phyloP scores from a whole-genome alignment of 257 asterid species.

The Nicotiana knightiana region DNA sequence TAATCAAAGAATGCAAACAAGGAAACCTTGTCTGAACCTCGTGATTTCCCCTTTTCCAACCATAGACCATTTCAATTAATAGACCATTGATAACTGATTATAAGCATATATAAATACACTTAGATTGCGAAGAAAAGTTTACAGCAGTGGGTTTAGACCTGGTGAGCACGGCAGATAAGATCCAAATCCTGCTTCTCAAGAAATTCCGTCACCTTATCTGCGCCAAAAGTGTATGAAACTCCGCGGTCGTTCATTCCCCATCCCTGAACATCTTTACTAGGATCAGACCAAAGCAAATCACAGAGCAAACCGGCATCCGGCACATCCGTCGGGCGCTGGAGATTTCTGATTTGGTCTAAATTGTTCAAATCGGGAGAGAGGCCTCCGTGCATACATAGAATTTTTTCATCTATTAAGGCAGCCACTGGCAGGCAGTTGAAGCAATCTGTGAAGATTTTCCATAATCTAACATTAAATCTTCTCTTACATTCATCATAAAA shows the following conservation, averaged over 20 bases:
- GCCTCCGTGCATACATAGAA: constrained; percentile 38
- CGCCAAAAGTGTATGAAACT: constrained; percentile 35
- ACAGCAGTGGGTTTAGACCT: constrained; percentile 20
- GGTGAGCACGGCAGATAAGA: constrained; percentile 37
- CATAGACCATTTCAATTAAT: neutral
- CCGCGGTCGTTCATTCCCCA: constrained; percentile 40
- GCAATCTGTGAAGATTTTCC: constrained; percentile 30
- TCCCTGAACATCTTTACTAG: constrained; percentile 33
- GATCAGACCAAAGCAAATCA: constrained; percentile 40
- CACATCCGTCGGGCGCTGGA: constrained; percentile 35
- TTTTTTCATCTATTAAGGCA: constrained; percentile 32
- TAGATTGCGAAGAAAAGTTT: neutral
- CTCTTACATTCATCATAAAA: constrained; percentile 36
- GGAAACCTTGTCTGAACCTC: neutral
- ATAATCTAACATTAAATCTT: constrained; percentile 26
- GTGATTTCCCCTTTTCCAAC: neutral
- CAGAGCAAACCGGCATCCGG: constrained; percentile 34
- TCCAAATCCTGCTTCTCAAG: constrained; percentile 30
- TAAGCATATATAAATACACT: neutral
- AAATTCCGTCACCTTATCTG: constrained; percentile 34
- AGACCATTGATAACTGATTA: neutral
- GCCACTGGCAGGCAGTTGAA: constrained; percentile 35
- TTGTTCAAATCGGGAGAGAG: constrained; percentile 31
- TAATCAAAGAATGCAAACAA: neutral
- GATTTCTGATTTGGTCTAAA: constrained; percentile 28